These are phyloP conservation scores for Pleurotus ostreatus DNA, from an alignment of 768 basidiomycete genomes.

Conservation along the genomic window DNA sequence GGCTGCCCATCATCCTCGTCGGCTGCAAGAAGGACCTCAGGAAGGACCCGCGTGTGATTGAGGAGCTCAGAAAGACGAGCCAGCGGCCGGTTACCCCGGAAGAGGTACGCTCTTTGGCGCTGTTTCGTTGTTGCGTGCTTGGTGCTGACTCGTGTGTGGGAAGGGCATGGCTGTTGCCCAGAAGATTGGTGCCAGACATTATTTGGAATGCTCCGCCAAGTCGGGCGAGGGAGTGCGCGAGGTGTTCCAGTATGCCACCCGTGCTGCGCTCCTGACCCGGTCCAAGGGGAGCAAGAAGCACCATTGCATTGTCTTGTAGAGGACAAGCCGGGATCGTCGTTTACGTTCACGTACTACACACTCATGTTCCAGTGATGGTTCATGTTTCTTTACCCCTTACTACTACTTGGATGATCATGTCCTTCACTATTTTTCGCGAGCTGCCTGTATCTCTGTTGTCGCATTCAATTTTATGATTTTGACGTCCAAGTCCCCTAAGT, in stretches of 20 bases:
- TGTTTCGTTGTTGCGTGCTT: conserved; percentile 2
- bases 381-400: neutral
- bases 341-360: neutral
- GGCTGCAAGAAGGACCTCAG: conserved; percentile 99
- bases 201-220: conserved; percentile 96
- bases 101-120: conserved; percentile 51
- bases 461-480: conserved; percentile 6
- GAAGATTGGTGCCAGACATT: conserved; percentile 96
- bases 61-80: conserved; percentile 90
- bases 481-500: too few species aligned
- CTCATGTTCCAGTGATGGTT: neutral
- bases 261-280: conserved; percentile 78
- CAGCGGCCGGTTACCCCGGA: conserved; percentile 93
- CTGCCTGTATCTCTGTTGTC: neutral
- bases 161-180: conserved; percentile 92
- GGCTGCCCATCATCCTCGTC: conserved; percentile 93
- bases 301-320: conserved; percentile 29
- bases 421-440: neutral
- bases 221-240: conserved; percentile 96
- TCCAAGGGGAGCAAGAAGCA: conserved; percentile 39
- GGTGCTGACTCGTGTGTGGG: conserved; percentile 2
- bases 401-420: neutral
- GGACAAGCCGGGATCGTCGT: conserved; percentile 6
- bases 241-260: conserved; percentile 97
- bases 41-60: conserved; percentile 88